Evolutionary conservation across 257 asterid genomes (phyloP), one percentile per base, ranked within the genome.

Genomic region (Capsicum pubescens): DNA sequence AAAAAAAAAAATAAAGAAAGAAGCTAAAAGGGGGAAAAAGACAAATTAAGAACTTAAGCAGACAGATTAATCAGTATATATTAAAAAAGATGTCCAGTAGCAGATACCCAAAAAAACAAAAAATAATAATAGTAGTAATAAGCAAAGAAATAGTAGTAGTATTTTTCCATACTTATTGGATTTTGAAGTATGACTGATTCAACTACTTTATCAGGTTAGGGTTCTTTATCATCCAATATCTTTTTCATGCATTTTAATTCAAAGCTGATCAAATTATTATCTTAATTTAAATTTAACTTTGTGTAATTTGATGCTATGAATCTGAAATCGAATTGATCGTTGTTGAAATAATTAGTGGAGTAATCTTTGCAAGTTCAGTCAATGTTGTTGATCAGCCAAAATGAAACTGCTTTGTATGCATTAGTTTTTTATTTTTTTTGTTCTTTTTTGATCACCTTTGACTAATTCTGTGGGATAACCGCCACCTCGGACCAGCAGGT

Each of bases 161-260:
- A 46, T 77, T 26, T 77, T 76, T 54, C 46, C 66, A 77, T 32
- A 50, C 50, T 77, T 54, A 6, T 54, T 54, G 32, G 64, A 54
- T 54, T 32, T 32, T 77, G 82, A 77, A 32, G 5, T 32, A 54
- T 9, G 82, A 26, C 32, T 77, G 64, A 54, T 32, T 77, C 82
- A 77, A 13, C 16, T 55, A 9, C 9, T 54, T 77, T 54, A 54
- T 17, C 66, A 54, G 82, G 82, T 77, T 77, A 77, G 82, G 64
- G 50, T 32, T 77, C 66, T 32, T 8, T 77, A 26, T 77, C 48
- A 54, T 52, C 46, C 26, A 19, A 74, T 54, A 0, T 14, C 7
- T 76, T 50, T 8, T 74, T 74, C 60, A 74, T 74, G 81, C 82
- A 54, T 54, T 54, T 77, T 26, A 57, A 52, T 14, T 54, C 44